phyloP scores from a whole-genome alignment of 164 flowering plant species.

The Saururus chinensis region DNA sequence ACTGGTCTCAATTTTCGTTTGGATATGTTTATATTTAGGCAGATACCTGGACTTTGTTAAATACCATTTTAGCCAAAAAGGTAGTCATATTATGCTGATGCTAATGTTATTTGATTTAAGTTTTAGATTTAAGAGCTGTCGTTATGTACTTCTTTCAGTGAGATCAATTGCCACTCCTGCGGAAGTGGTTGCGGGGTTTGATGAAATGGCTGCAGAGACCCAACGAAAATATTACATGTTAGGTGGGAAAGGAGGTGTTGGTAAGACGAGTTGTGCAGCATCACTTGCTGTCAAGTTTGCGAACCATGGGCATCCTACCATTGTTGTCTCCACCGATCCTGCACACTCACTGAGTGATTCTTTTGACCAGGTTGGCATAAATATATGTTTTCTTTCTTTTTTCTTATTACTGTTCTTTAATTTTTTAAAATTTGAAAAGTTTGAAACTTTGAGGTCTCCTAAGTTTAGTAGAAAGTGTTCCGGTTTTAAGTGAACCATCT shows the following conservation, averaged over 20 bases:
- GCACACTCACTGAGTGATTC: slow-evolving; percentile 98
- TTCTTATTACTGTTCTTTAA: not conserved
- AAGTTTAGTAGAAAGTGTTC: too few relatives aligned
- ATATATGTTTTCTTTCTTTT: not conserved
- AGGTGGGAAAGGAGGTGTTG: slow-evolving; percentile 98
- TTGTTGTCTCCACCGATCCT: slow-evolving; percentile 96
- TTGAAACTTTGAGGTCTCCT: too few relatives aligned
- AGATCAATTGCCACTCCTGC: slow-evolving; percentile 62
- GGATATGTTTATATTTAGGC: too few relatives aligned
- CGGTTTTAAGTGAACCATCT: too few relatives aligned
- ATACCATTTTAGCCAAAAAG: too few relatives aligned
- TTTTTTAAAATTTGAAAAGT: not conserved
- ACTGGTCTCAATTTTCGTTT: too few relatives aligned
- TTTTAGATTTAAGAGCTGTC: too few relatives aligned
- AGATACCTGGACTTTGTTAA: too few relatives aligned
- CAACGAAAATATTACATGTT: slow-evolving; percentile 77
- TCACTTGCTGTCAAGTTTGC: slow-evolving; percentile 94
- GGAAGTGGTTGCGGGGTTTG: slow-evolving; percentile 64
- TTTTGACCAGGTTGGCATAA: slow-evolving; percentile 61
- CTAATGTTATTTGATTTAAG: not conserved
- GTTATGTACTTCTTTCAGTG: slow-evolving; percentile 29
- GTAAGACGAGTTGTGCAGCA: slow-evolving; percentile 97
- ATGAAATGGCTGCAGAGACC: slow-evolving; percentile 62
- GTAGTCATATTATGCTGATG: not conserved
- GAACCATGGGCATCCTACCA: slow-evolving; percentile 76